Evolutionary conservation across 2,329 filamentous ascomycete species (phyloP).

Genomic region (Exophiala phaeomuriformis): DNA sequence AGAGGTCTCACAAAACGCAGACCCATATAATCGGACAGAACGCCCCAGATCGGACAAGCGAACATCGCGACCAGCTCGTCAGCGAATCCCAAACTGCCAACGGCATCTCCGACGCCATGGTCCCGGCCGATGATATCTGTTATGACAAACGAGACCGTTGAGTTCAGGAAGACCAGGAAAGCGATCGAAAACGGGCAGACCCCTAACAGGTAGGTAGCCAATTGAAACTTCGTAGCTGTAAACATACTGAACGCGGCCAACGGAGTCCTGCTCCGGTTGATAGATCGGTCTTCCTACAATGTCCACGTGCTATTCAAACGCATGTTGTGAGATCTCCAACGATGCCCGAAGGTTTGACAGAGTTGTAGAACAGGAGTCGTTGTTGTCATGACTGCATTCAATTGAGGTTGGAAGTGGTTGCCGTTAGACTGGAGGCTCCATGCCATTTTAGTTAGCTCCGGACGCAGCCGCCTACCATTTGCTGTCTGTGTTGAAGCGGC

Average conservation of each 20-base stretch:
- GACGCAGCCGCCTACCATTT: not conserved
- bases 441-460: not conserved
- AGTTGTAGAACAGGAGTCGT: no score
- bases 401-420: no score
- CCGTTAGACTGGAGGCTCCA: no score
- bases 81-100: conserved; percentile 48
- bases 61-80: conserved; percentile 44
- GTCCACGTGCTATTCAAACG: not conserved
- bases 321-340: not conserved
- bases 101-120: conserved; percentile 52
- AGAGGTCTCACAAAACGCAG: conserved; percentile 38
- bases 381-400: no score
- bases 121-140: conserved; percentile 54
- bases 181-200: conserved; percentile 59
- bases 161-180: conserved; percentile 60
- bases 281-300: not conserved
- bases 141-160: conserved; percentile 57
- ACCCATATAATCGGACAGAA: conserved; percentile 44
- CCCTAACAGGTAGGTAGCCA: conserved; percentile 53
- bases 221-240: conserved; percentile 52
- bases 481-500: no score
- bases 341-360: not conserved
- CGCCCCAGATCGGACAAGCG: conserved; percentile 46
- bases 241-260: conserved; percentile 34
- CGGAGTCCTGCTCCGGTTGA: not conserved